These are phyloP conservation scores for Cadophora sp. DNA, from an alignment of 2,329 filamentous ascomycete genomes.

Conservation along the genomic window DNA sequence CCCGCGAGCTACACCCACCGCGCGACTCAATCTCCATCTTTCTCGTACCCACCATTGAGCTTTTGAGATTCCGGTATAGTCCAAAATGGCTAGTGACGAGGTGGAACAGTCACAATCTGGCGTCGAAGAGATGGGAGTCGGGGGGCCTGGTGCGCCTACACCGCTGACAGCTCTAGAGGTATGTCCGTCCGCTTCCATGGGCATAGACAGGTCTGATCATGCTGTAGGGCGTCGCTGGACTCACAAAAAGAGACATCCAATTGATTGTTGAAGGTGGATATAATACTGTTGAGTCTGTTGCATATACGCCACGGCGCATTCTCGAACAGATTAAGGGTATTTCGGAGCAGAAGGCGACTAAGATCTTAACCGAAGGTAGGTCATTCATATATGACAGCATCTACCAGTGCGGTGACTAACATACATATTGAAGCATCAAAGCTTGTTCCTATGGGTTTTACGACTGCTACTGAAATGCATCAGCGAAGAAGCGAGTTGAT, in stretches of 20 bases:
- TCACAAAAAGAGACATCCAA: slow-evolving; percentile 96
- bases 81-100: slow-evolving; percentile 43
- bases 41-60: neutral
- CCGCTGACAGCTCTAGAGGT: slow-evolving; percentile 88
- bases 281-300: slow-evolving; percentile 94
- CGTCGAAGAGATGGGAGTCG: slow-evolving; percentile 75
- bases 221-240: slow-evolving; percentile 77
- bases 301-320: slow-evolving; percentile 83
- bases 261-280: slow-evolving; percentile 89
- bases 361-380: slow-evolving; percentile 85
- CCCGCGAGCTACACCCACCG: neutral
- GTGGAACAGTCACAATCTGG: slow-evolving; percentile 71
- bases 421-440: slow-evolving; percentile 80
- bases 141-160: slow-evolving; percentile 91
- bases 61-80: neutral
- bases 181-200: slow-evolving; percentile 32
- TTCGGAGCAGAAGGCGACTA: slow-evolving; percentile 93
- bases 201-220: neutral
- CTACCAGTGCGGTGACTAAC: slow-evolving; percentile 16
- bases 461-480: slow-evolving; percentile 99
- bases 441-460: slow-evolving; percentile 98
- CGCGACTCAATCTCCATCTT: neutral
- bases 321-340: slow-evolving; percentile 98
- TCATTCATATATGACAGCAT: neutral
- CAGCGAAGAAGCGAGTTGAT: slow-evolving; percentile 95